Conservation (phyloP, 371 early-diverging fungal genomes). For the Fennellomyces sp. region DNA sequence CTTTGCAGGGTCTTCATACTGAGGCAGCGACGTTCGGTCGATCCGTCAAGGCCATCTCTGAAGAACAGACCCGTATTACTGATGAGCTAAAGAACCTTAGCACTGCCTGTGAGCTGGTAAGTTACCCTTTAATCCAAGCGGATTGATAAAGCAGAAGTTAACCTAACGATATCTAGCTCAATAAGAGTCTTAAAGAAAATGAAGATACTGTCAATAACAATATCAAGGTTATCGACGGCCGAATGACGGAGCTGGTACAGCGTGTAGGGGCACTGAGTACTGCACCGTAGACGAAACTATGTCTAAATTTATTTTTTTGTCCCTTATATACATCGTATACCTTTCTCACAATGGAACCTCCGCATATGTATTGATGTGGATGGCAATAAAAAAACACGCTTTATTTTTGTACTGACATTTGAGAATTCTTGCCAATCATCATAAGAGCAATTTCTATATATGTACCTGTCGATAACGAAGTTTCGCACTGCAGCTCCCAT, state of each 20-base stretch:
- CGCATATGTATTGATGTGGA: too few relatives aligned
- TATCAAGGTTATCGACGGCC: constrained; percentile 66
- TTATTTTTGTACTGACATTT: too few relatives aligned
- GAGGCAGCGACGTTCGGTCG: constrained; percentile 84
- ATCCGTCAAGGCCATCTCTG: constrained; percentile 70
- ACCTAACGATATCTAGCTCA: constrained; percentile 41
- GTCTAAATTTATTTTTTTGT: too few relatives aligned
- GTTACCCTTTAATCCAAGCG: too few relatives aligned
- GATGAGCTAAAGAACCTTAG: constrained; percentile 72
- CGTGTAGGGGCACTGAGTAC: constrained; percentile 43
- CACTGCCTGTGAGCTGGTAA: constrained; percentile 57
- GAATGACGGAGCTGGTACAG: constrained; percentile 69
- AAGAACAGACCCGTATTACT: constrained; percentile 72
- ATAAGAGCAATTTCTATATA: too few relatives aligned
- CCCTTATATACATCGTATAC: too few relatives aligned
- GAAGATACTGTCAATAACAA: constrained; percentile 66
- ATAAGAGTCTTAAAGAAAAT: constrained; percentile 68
- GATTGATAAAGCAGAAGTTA: background rate
- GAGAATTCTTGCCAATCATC: too few relatives aligned
- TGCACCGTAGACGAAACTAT: constrained; percentile 3
- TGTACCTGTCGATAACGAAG: too few relatives aligned
- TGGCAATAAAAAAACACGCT: too few relatives aligned
- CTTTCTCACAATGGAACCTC: too few relatives aligned
- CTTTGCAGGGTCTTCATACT: constrained; percentile 77
- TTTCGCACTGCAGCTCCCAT: too few relatives aligned